phyloP scores from a whole-genome alignment of 108 stramenopile species.

The Mediolabrus comicus region DNA sequence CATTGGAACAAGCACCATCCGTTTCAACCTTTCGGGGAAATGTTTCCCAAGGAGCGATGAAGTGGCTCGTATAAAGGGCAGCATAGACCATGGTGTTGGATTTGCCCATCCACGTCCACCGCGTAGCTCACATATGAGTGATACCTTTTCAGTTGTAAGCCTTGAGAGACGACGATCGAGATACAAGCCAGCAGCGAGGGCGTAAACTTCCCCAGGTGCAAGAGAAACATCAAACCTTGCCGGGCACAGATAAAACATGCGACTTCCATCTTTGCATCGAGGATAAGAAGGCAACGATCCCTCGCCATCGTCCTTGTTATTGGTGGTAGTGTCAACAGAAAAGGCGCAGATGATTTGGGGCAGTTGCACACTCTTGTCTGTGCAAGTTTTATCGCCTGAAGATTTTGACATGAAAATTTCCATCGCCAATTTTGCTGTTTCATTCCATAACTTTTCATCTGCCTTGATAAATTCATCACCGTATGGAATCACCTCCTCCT shows the following conservation, averaged over 20 bases:
- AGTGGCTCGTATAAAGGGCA: conserved; percentile 63
- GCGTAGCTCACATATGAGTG: conserved; percentile 68
- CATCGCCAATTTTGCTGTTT: conserved; percentile 26
- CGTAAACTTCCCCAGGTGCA: conserved; percentile 53
- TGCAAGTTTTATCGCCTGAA: not conserved
- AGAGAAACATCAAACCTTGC: conserved; percentile 58
- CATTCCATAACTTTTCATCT: conserved; percentile 31
- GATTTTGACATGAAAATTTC: conserved; percentile 5
- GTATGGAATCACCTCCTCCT: not conserved
- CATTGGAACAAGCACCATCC: conserved; percentile 63
- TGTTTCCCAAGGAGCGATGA: conserved; percentile 48
- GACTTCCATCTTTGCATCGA: conserved; percentile 49
- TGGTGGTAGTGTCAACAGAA: not conserved
- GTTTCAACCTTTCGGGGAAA: conserved; percentile 70
- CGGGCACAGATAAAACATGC: conserved; percentile 66
- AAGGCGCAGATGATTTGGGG: conserved; percentile 42
- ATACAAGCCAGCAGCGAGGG: conserved; percentile 71
- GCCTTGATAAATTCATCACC: conserved; percentile 12
- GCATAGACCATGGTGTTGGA: conserved; percentile 42
- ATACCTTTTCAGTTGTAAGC: conserved; percentile 45
- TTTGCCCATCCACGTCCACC: conserved; percentile 80
- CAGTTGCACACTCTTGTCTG: conserved; percentile 2
- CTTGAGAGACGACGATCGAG: conserved; percentile 56
- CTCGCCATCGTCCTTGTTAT: not conserved
- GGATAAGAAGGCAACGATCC: conserved; percentile 2